Evolutionary conservation across 495 filamentous ascomycete genomes (phyloP).

Genomic region (Penicillium robsamsonii): DNA sequence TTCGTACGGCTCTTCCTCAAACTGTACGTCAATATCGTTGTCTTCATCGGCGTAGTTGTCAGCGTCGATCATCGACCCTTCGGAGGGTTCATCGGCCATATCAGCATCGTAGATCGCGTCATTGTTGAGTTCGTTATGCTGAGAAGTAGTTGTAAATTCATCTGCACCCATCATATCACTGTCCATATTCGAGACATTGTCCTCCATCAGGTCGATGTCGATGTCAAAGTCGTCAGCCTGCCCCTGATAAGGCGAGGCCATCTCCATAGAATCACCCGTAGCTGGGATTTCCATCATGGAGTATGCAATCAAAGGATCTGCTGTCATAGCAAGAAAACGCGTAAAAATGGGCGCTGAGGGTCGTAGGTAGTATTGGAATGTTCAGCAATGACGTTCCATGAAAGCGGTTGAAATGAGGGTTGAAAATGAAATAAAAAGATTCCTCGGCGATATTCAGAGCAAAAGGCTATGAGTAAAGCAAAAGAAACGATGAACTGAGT

Average conservation of each 20-base stretch:
- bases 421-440: not conserved
- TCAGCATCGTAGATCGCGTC: conserved; percentile 44
- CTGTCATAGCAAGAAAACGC: conserved; percentile 39
- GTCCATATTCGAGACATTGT: conserved; percentile 49
- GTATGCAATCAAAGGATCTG: conserved; percentile 33
- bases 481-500: not conserved
- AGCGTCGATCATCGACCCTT: conserved; percentile 41
- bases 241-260: conserved; percentile 48
- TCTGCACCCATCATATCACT: conserved; percentile 64
- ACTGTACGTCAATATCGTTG: conserved; percentile 38
- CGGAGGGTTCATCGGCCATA: conserved; percentile 49
- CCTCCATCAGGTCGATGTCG: conserved; percentile 65
- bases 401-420: not conserved
- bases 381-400: conserved; percentile 21
- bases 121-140: conserved; percentile 34
- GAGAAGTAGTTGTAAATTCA: conserved; percentile 34
- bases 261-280: conserved; percentile 53
- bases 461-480: not conserved
- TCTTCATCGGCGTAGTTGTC: conserved; percentile 33
- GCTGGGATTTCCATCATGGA: conserved; percentile 43
- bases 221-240: conserved; percentile 70
- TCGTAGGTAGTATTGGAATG: conserved; percentile 19
- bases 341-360: conserved; percentile 12
- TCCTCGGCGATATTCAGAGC: not conserved
- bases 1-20: conserved; percentile 37